Conservation (phyloP, 768 basidiomycete species). For the Lactarius sanguifluus region DNA sequence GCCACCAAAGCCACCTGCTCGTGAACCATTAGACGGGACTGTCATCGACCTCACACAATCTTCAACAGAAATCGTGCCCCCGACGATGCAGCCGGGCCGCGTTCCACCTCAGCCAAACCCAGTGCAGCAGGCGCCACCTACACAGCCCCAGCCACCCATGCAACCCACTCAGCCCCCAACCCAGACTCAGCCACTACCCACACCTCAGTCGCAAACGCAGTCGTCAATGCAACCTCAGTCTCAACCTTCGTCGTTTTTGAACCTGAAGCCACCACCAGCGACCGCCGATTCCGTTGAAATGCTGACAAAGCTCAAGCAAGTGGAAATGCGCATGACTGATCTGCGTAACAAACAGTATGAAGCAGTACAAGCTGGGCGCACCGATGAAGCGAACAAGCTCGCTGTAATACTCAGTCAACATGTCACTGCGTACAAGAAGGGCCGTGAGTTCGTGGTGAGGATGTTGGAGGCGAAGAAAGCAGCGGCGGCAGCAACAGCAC, state of each 20-base stretch:
- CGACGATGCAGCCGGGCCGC: slow-evolving; percentile 6
- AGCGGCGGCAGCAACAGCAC: slow-evolving; percentile 11
- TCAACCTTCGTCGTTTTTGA: not conserved
- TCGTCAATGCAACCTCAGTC: not conserved
- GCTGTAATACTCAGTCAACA: not conserved
- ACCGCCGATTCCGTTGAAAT: slow-evolving; percentile 8
- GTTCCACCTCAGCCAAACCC: slow-evolving; percentile 6
- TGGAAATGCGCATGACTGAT: slow-evolving; percentile 11
- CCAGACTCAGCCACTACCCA: slow-evolving; percentile 9
- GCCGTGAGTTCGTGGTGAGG: slow-evolving; percentile 5
- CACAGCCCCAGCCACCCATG: slow-evolving; percentile 7
- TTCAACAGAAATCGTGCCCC: slow-evolving; percentile 10
- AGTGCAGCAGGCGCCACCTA: slow-evolving; percentile 2
- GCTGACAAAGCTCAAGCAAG: slow-evolving; percentile 20
- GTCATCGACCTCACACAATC: slow-evolving; percentile 24
- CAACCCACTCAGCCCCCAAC: slow-evolving; percentile 11
- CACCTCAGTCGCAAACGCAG: slow-evolving; percentile 6
- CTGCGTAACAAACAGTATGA: not conserved
- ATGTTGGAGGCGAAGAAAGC: slow-evolving; percentile 4
- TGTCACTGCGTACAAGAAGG: slow-evolving; percentile 6
- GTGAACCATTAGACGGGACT: slow-evolving; percentile 5
- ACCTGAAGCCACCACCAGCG: slow-evolving; percentile 14
- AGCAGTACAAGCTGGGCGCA: slow-evolving; percentile 14
- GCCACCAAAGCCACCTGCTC: slow-evolving; percentile 19
- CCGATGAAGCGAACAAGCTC: slow-evolving; percentile 7